phyloP scores from a whole-genome alignment of 2,329 filamentous ascomycete species.

The Myriosclerotinia duriaeana region DNA sequence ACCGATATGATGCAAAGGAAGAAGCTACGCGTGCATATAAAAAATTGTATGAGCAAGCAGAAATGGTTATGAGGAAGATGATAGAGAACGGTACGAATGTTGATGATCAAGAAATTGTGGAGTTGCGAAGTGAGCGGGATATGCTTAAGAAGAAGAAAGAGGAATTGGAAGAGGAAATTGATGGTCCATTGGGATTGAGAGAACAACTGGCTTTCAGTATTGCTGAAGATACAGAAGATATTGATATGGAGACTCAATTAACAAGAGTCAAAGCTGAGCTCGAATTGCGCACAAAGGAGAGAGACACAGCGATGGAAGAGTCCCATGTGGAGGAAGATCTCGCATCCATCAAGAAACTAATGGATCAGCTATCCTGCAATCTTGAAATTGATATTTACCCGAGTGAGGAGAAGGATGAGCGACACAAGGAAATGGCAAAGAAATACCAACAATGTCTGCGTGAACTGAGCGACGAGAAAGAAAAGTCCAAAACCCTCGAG shows the following conservation, averaged over 20 bases:
- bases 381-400: not conserved
- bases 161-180: slow-evolving; percentile 14
- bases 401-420: not conserved
- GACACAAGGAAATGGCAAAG: not conserved
- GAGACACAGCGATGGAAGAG: slow-evolving; percentile 6
- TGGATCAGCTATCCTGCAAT: slow-evolving; percentile 2
- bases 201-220: not conserved
- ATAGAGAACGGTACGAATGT: not conserved
- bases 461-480: slow-evolving; percentile 16
- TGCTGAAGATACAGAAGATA: not conserved
- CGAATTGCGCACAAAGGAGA: not conserved
- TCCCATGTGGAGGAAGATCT: slow-evolving; percentile 1
- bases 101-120: slow-evolving; percentile 3
- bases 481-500: slow-evolving; percentile 9
- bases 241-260: not conserved
- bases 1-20: not conserved
- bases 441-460: not conserved
- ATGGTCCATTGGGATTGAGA: slow-evolving; percentile 13
- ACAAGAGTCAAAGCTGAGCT: slow-evolving; percentile 4
- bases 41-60: not conserved
- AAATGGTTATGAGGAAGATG: not conserved
- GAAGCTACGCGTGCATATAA: not conserved
- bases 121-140: slow-evolving; percentile 9
- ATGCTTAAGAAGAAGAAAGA: not conserved
- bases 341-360: not conserved